Base-by-base conservation (phyloP, 768 basidiomycete species). In the Infundibulicybe gibba region DNA sequence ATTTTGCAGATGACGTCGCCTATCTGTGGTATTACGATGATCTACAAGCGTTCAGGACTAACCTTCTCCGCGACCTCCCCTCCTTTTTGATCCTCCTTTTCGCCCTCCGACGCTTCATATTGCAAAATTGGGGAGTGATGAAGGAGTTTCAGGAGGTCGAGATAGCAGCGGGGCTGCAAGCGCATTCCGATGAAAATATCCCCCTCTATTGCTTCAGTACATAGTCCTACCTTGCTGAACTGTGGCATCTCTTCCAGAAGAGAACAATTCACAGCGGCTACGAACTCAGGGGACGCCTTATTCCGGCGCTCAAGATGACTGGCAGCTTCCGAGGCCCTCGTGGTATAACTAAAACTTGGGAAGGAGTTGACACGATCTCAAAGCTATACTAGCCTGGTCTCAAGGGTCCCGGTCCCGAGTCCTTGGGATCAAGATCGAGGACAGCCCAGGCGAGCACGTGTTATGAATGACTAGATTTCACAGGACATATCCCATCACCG, bases 1-100 rank as follows among this genome's bases (percentile, higher is more conserved):
- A 34, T 10, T 34, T 10, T 15, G 10, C 33, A 61, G 56, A 62
- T 44, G 52, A 58, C 17, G 19, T 49, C 40, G 25, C 57, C 14
- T 61, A 53, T 30, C 38, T 60, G 30, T 64, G 57, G 52, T 61
- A 50, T 37, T 59, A 53, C 37, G 63, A 66, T 47, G 44, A 51
- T 15, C 51, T 66, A 20, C 54, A 54, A 47, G 55, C 58, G 6
- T 31, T 46, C 10, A 58, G 54, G 15, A 51, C 63, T 10, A 54
- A 54, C 43, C 54, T 63, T 45, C 47, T 63, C 16, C 42, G 47
- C 14, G 50, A 62, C 31, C 54, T 58, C 30, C 62, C 61, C 17
- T 51, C 52, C 19, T 54, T 61, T 41, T 47, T 61, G 10, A 48
- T 63, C 20, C 56, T 64, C 10, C 54, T 63, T 30, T 32, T 61